Evolutionary conservation across 2,329 filamentous ascomycete genomes (phyloP).

Genomic region (Cercospora zeae-maydis): DNA sequence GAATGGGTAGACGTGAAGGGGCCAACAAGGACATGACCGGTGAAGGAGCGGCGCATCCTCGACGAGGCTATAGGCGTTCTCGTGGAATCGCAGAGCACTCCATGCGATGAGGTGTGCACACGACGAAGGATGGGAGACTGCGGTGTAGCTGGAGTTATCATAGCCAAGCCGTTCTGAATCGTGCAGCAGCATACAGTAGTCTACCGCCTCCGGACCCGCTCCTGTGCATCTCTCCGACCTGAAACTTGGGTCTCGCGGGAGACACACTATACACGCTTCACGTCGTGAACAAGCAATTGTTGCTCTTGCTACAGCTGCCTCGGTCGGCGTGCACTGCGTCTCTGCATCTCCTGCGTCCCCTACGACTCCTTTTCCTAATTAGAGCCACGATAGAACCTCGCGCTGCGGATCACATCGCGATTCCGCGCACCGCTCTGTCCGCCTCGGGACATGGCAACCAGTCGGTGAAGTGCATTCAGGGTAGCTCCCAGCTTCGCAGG

Average conservation of each 20-base stretch:
- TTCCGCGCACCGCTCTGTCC: not conserved
- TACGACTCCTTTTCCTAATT: not conserved
- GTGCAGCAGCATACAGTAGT: not conserved
- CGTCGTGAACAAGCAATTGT: not conserved
- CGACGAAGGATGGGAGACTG: not conserved
- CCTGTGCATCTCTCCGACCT: not conserved
- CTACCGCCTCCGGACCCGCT: not conserved
- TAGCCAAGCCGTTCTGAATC: not conserved
- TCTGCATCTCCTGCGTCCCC: not conserved
- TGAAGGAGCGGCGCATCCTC: not conserved
- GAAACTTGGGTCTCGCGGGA: not conserved
- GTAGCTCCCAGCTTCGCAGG: conserved; percentile 3
- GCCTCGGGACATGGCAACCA: not conserved
- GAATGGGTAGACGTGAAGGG: not conserved
- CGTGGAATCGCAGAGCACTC: not conserved
- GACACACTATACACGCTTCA: not conserved
- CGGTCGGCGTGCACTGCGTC: not conserved
- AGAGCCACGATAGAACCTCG: not conserved
- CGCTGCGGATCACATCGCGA: not conserved
- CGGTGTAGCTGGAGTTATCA: not conserved
- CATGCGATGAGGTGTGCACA: not conserved
- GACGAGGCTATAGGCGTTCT: not conserved
- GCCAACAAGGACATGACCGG: too few species aligned
- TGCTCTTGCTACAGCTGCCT: not conserved
- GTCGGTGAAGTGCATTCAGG: not conserved